Evolutionary conservation across 2,329 filamentous ascomycete species (phyloP).

Genomic region (Pleomassaria siparia): DNA sequence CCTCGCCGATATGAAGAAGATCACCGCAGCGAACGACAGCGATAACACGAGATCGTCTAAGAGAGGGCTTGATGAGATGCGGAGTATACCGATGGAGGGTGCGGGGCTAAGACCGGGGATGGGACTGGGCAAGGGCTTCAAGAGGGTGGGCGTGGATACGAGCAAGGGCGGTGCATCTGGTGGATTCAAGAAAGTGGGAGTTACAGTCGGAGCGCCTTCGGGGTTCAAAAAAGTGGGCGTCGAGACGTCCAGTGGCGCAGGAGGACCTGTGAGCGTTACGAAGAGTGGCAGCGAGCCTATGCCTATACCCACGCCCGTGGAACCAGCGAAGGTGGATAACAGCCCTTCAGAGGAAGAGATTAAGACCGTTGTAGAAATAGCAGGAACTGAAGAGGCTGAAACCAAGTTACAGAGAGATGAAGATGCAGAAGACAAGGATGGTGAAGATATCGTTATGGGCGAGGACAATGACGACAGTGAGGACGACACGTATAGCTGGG

Average conservation of each 20-base stretch:
- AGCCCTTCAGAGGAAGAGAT: neutral
- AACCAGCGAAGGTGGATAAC: neutral
- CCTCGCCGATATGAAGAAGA: constrained; percentile 80
- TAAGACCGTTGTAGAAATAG: neutral
- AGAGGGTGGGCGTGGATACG: constrained; percentile 27
- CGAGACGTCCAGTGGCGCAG: neutral
- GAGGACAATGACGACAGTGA: constrained; percentile 15
- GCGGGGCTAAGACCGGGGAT: constrained; percentile 18
- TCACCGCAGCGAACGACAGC: constrained; percentile 31
- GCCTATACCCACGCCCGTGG: neutral
- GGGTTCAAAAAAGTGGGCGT: constrained; percentile 23
- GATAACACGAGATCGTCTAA: constrained; percentile 20
- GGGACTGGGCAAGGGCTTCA: constrained; percentile 28
- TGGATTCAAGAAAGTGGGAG: constrained; percentile 73
- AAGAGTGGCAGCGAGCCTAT: neutral
- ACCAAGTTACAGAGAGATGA: constrained; percentile 1
- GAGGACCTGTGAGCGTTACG: neutral
- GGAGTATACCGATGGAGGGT: constrained; percentile 24
- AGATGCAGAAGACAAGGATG: constrained; percentile 13
- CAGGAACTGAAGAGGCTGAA: neutral
- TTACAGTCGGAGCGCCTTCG: constrained; percentile 8
- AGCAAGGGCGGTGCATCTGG: constrained; percentile 22
- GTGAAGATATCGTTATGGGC: constrained; percentile 33
- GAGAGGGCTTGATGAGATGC: constrained; percentile 21
- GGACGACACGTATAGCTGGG: constrained; percentile 40